Evolutionary conservation across 192 early-diverging fungal genomes (phyloP).

Genomic region (Chytriomyces sp.): DNA sequence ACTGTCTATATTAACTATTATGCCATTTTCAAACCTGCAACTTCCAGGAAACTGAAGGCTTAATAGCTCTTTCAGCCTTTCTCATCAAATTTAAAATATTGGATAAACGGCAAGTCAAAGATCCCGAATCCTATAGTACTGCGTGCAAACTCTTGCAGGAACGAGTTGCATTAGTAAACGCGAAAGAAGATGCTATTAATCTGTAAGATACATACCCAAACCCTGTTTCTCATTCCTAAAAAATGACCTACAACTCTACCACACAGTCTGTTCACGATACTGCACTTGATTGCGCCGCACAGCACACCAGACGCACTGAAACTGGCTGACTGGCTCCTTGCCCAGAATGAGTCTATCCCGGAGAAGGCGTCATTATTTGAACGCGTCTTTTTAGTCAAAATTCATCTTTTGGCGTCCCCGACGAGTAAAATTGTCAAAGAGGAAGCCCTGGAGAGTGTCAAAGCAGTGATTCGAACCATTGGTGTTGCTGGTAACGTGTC

Average conservation of each 20-base stretch:
- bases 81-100: conserved; percentile 15
- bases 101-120: neutral
- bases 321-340: conserved; percentile 19
- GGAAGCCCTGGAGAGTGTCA: conserved; percentile 5
- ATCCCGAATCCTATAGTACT: neutral
- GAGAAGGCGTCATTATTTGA: conserved; percentile 20
- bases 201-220: neutral
- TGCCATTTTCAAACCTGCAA: neutral
- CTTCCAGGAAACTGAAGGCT: conserved; percentile 12
- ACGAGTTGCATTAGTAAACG: conserved; percentile 11
- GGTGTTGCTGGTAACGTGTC: neutral
- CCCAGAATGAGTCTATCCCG: conserved; percentile 21
- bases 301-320: conserved; percentile 9
- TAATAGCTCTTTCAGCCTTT: conserved; percentile 14
- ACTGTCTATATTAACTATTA: neutral
- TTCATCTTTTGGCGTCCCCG: conserved; percentile 8
- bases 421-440: neutral
- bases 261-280: conserved; percentile 16
- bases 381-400: conserved; percentile 23
- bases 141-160: neutral
- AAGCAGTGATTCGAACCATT: conserved; percentile 5
- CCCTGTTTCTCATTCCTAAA: neutral
- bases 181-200: neutral
- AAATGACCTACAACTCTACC: neutral
- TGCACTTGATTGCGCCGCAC: conserved; percentile 16